Percentiles rank a stretch among this genome's conserved stretches.
These are phyloP conservation scores for Trichoderma sp. DNA, from an alignment of 2,329 filamentous ascomycete species.

Conservation along the genomic window DNA sequence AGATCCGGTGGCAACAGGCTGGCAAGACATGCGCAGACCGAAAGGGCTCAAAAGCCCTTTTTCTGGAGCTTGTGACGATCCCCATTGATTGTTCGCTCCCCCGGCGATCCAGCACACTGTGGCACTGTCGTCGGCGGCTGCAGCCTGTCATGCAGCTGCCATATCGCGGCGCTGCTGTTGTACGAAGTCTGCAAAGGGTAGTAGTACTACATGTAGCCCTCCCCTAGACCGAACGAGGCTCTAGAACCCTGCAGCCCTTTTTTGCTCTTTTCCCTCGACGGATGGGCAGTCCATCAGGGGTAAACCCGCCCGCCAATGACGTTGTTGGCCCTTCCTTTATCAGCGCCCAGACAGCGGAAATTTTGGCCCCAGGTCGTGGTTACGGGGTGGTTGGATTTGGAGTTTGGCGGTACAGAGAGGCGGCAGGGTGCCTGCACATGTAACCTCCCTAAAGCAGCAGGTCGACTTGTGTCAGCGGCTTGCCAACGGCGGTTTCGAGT, in stretches of 20 bases:
- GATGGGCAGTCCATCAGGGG: conserved; percentile 23
- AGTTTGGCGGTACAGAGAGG: neutral
- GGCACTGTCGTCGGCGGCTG: neutral
- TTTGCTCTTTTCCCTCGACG: neutral
- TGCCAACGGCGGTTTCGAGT: conserved; percentile 20
- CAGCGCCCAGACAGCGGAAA: neutral
- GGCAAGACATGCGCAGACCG: neutral
- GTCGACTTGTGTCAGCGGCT: neutral
- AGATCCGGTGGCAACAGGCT: neutral
- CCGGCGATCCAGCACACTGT: neutral
- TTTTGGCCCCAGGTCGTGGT: neutral
- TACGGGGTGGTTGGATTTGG: neutral
- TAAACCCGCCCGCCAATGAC: conserved; percentile 20
- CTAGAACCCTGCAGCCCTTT: conserved; percentile 11
- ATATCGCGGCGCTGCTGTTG: neutral
- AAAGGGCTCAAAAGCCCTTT: neutral
- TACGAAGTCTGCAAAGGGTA: neutral
- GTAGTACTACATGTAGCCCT: neutral
- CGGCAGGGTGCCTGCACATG: conserved; percentile 14
- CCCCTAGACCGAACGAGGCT: neutral
- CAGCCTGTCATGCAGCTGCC: neutral
- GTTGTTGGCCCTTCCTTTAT: conserved; percentile 8
- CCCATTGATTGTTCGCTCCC: neutral
- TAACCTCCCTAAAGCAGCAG: conserved; percentile 24
- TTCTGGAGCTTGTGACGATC: neutral